Conservation (phyloP, 768 basidiomycete species). For the Leucosporidium scottii region DNA sequence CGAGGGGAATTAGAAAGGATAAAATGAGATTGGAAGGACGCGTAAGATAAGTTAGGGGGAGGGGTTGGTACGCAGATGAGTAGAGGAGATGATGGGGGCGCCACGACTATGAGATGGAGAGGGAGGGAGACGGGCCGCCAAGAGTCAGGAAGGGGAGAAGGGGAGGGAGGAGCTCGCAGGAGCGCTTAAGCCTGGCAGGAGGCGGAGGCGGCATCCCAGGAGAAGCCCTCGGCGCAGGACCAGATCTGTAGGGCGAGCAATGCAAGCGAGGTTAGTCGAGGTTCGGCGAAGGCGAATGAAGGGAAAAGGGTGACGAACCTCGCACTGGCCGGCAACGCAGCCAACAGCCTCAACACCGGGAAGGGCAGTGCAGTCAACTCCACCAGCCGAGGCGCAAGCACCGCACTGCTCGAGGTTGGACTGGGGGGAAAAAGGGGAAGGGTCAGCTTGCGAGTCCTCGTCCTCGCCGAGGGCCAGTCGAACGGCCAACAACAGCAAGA, state of each 20-base stretch:
- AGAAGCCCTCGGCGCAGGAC: slow-evolving; percentile 4
- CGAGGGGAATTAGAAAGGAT: too few species aligned
- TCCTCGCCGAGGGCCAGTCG: too few species aligned
- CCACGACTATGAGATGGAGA: too few species aligned
- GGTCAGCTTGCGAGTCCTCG: background rate
- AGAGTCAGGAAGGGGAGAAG: background rate
- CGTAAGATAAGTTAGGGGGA: too few species aligned
- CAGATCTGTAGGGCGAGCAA: background rate
- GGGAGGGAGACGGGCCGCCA: too few species aligned
- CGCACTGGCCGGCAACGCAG: slow-evolving; percentile 3
- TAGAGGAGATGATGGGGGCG: too few species aligned
- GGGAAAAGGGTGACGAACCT: too few species aligned
- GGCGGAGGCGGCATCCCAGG: background rate
- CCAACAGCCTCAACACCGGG: slow-evolving; percentile 11
- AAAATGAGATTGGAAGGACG: too few species aligned
- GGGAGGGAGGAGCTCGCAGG: background rate
- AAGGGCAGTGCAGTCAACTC: slow-evolving; percentile 28
- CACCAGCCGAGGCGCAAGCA: slow-evolving; percentile 18
- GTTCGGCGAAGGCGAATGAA: too few species aligned
- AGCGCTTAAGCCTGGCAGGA: slow-evolving; percentile 3
- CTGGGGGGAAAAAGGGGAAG: background rate
- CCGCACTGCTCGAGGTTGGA: slow-evolving; percentile 26
- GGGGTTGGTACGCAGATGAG: too few species aligned
- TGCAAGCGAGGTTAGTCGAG: background rate
- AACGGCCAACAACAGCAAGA: background rate